Evolutionary conservation across 345 rosid genomes (phyloP).

Genomic region (Viola odorata): DNA sequence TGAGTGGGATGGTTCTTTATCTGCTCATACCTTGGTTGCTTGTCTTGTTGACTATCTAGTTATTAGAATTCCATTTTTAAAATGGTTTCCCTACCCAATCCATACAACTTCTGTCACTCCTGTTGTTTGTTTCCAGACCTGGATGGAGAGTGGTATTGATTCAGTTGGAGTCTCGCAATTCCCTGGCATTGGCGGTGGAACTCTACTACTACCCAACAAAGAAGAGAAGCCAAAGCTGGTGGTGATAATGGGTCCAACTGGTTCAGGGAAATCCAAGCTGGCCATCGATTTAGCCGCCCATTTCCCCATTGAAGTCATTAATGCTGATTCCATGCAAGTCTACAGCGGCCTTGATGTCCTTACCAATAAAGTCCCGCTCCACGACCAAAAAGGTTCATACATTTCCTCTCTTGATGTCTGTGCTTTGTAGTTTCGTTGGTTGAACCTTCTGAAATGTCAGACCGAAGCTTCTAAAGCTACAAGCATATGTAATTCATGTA

Average conservation of each 20-base stretch:
- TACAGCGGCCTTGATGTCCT: slow-evolving; percentile 78
- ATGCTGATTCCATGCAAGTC: slow-evolving; percentile 98
- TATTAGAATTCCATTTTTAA: too few species aligned
- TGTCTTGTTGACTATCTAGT: too few species aligned
- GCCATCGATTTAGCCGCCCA: slow-evolving; percentile 76
- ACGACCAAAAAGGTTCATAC: slow-evolving; percentile 56
- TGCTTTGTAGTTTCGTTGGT: background rate
- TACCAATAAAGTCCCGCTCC: slow-evolving; percentile 69
- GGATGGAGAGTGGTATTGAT: slow-evolving; percentile 23
- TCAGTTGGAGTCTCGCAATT: slow-evolving; percentile 18
- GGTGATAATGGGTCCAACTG: slow-evolving; percentile 90
- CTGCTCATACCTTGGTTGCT: too few species aligned
- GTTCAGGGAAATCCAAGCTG: slow-evolving; percentile 80
- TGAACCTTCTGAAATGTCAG: background rate
- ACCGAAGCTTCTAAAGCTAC: too few species aligned
- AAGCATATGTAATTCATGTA: too few species aligned
- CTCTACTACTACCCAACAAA: background rate
- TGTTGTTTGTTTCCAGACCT: too few species aligned
- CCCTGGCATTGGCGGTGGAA: slow-evolving; percentile 37
- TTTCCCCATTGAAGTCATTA: slow-evolving; percentile 73
- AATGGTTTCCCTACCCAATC: too few species aligned
- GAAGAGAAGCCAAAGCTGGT: slow-evolving; percentile 51
- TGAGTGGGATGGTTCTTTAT: too few species aligned
- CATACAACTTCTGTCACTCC: too few species aligned
- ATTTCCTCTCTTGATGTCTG: background rate